Base-by-base conservation (phyloP, 2,329 filamentous ascomycete species). In the Corynespora cassiicola region DNA sequence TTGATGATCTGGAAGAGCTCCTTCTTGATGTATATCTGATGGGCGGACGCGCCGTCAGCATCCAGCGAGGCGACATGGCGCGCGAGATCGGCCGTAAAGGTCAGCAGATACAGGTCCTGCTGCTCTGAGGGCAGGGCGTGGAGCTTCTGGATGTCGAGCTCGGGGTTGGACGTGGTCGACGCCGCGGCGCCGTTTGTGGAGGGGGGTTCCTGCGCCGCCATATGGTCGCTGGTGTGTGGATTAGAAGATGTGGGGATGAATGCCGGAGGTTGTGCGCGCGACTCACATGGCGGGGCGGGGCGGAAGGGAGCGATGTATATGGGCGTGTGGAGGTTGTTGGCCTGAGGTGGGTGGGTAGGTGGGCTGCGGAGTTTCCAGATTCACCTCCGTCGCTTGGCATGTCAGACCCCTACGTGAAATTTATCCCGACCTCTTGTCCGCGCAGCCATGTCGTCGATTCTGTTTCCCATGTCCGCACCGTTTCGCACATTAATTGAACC, bases 1-100 rank as follows among this genome's bases (percentile, higher is more conserved):
- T 86, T 90, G 66, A 99, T 81, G 65, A 99, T 87, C 71, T 96
- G 90, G 69, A 97, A 88, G 52, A 96, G 80, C 77, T 97, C 90
- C 67, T 88, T 91, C 72, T 96, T 96, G 57, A 99, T 79, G 65
- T 89, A 88, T 58, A 90, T 84, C 70, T 99, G 94, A 72, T 96
- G 88, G 9, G 88, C 82, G 15, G 88, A 92, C 53, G 91, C 87
- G 63, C 88, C 87, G 54, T 96, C 89, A 46, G 84, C 77, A 36
- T 84, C 81, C 30, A 97, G 80, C 11, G 75, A 75, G 36, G 84
- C 78, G 28, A 95, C 87, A 77, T 96, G 88, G 54, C 86, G 87
- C 47, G 84, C 86, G 39, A 99, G 78, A 45, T 87, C 83, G 18
- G 90, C 87, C 22, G 91, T 87, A 65, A 95, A 96, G 17, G 86